A percentile compares a stretch with the other conserved stretches of the same genome.
Conservation (phyloP, 345 rosid species). For the Pistacia atlantica region DNA sequence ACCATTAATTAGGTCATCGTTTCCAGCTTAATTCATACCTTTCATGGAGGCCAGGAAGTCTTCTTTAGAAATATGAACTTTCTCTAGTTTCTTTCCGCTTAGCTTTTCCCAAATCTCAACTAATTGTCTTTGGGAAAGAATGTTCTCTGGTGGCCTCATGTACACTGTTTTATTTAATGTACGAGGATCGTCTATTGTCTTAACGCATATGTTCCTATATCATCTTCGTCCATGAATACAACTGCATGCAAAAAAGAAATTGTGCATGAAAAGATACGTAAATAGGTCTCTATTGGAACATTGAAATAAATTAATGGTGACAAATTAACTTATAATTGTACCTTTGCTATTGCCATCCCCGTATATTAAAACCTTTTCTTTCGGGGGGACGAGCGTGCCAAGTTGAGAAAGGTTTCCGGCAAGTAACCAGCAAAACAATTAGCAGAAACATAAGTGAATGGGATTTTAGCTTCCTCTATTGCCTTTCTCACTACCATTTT, state of each 20-base stretch:
- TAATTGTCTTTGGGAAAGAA: slow-evolving; percentile 57
- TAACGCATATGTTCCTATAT: slow-evolving; percentile 60
- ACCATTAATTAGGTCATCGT: not conserved
- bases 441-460: slow-evolving; percentile 69
- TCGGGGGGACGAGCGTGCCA: slow-evolving; percentile 59
- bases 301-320: too few species aligned
- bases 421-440: slow-evolving; percentile 86
- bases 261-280: not conserved
- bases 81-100: slow-evolving; percentile 43
- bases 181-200: slow-evolving; percentile 71
- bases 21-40: slow-evolving; percentile 30
- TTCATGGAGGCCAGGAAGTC: slow-evolving; percentile 72
- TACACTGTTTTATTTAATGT: slow-evolving; percentile 67
- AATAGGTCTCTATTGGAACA: not conserved
- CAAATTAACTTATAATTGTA: slow-evolving; percentile 12
- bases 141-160: slow-evolving; percentile 54
- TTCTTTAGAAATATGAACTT: slow-evolving; percentile 40
- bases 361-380: slow-evolving; percentile 44
- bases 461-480: slow-evolving; percentile 74
- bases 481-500: slow-evolving; percentile 80
- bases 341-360: slow-evolving; percentile 85
- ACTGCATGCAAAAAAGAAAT: slow-evolving; percentile 31
- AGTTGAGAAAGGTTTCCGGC: slow-evolving; percentile 71
- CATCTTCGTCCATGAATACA: slow-evolving; percentile 76
- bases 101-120: slow-evolving; percentile 75